These are phyloP conservation scores for Paecilomyces sp. DNA, from an alignment of 2,329 filamentous ascomycete genomes.

Conservation along the genomic window DNA sequence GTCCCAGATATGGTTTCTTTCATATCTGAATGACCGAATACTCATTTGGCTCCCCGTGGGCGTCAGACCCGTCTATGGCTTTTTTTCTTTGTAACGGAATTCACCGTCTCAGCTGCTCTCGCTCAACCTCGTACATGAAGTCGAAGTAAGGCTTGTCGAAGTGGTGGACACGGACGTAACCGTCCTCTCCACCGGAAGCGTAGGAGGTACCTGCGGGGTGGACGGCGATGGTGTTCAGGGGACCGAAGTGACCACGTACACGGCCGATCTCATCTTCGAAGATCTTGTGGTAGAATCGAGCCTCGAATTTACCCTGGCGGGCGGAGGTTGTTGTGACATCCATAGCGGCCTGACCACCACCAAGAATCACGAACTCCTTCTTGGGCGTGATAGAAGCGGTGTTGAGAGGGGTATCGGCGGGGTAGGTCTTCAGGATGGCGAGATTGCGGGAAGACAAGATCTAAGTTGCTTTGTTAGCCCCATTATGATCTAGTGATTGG, in stretches of 20 bases:
- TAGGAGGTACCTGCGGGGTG: slow-evolving; percentile 89
- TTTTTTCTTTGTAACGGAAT: slow-evolving; percentile 6
- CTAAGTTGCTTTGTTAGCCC: slow-evolving; percentile 28
- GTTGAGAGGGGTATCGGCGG: slow-evolving; percentile 91
- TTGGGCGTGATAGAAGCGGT: slow-evolving; percentile 87
- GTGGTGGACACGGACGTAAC: slow-evolving; percentile 95
- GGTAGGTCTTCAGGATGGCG: slow-evolving; percentile 85
- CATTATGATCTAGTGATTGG: background rate
- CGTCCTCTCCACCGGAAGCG: slow-evolving; percentile 93
- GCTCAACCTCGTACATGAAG: slow-evolving; percentile 97
- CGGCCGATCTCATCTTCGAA: slow-evolving; percentile 98
- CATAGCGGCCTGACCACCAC: slow-evolving; percentile 97
- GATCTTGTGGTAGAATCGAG: slow-evolving; percentile 98
- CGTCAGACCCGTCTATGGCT: background rate
- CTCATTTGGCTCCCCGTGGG: background rate
- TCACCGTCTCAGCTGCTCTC: slow-evolving; percentile 55
- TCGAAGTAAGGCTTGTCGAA: slow-evolving; percentile 99
- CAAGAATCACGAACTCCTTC: slow-evolving; percentile 96
- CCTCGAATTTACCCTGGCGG: slow-evolving; percentile 98
- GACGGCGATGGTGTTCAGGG: slow-evolving; percentile 89
- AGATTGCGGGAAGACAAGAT: slow-evolving; percentile 81
- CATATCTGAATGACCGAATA: background rate
- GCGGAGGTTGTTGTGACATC: slow-evolving; percentile 93
- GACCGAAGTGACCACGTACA: slow-evolving; percentile 95
- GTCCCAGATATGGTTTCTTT: background rate